Evolutionary conservation across 805 yeast genomes (phyloP).

Genomic region (Yarrowia sp.): DNA sequence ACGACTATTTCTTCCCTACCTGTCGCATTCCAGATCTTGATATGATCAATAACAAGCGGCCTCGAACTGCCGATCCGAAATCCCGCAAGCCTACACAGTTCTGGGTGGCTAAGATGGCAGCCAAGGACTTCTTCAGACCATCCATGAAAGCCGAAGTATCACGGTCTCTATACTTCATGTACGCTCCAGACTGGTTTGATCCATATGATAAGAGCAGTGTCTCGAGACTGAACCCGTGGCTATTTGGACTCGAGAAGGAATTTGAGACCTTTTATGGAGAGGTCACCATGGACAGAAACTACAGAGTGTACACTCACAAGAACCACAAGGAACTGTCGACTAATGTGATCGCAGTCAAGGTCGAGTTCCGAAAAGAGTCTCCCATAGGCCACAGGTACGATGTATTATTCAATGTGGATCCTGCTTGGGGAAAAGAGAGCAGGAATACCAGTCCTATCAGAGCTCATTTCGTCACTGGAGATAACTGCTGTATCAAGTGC

Average conservation of each 20-base stretch:
- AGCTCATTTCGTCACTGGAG: conserved; percentile 26
- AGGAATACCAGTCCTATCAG: conserved; percentile 1
- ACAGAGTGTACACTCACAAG: conserved; percentile 11
- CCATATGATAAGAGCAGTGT: conserved; percentile 3
- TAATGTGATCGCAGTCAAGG: conserved; percentile 23
- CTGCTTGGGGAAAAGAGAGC: conserved; percentile 13
- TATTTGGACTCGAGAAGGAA: conserved; percentile 22
- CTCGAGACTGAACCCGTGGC: neutral
- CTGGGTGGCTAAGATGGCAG: conserved; percentile 20
- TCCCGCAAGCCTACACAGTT: conserved; percentile 26
- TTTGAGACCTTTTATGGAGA: conserved; percentile 10
- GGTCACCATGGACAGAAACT: conserved; percentile 6
- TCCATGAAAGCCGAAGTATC: conserved; percentile 25
- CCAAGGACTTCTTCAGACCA: conserved; percentile 17
- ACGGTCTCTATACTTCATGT: conserved; percentile 12
- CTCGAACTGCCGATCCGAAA: neutral
- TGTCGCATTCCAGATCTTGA: conserved; percentile 27
- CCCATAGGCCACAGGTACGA: neutral
- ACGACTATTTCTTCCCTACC: conserved; percentile 8
- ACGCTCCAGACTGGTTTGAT: conserved; percentile 27
- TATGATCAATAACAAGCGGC: neutral
- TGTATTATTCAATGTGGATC: conserved; percentile 6
- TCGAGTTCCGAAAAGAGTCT: neutral
- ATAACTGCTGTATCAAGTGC: conserved; percentile 29
- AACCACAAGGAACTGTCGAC: conserved; percentile 12